A percentile compares a stretch with the other conserved stretches of the same genome.
Evolutionary conservation across 305 asterid genomes (phyloP).

Genomic region (Solanum chacoense): DNA sequence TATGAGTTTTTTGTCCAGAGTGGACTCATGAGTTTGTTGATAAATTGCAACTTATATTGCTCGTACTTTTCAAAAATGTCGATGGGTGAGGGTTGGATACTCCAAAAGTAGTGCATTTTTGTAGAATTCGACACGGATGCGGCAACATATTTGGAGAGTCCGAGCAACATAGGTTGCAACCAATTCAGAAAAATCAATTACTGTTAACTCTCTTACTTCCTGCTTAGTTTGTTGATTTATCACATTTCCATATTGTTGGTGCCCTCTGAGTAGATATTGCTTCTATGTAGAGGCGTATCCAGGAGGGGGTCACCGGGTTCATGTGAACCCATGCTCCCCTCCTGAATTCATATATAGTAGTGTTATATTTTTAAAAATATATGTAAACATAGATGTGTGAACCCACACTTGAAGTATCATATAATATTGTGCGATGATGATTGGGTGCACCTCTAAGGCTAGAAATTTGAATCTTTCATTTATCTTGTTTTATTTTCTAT

Average conservation of each 20-base stretch:
- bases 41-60: not conserved
- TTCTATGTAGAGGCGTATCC: no score
- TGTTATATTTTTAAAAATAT: no score
- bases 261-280: not conserved
- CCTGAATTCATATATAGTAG: no score
- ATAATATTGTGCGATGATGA: no score
- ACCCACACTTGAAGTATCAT: no score
- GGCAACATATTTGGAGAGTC: not conserved
- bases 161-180: not conserved
- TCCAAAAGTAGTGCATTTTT: not conserved
- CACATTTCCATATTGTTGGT: not conserved
- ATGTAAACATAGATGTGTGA: no score
- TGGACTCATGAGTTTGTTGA: not conserved
- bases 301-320: no score
- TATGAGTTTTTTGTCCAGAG: not conserved
- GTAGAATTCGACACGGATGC: not conserved
- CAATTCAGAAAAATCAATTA: not conserved
- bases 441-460: no score
- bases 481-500: no score
- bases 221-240: not conserved
- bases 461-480: no score
- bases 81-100: not conserved
- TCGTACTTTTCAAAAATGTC: not conserved
- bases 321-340: no score
- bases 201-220: not conserved